Percentiles rank a stretch among this genome's conserved stretches.
Evolutionary conservation across 768 basidiomycete genomes (phyloP).

Genomic region (Candolleomyces aberdarensis): DNA sequence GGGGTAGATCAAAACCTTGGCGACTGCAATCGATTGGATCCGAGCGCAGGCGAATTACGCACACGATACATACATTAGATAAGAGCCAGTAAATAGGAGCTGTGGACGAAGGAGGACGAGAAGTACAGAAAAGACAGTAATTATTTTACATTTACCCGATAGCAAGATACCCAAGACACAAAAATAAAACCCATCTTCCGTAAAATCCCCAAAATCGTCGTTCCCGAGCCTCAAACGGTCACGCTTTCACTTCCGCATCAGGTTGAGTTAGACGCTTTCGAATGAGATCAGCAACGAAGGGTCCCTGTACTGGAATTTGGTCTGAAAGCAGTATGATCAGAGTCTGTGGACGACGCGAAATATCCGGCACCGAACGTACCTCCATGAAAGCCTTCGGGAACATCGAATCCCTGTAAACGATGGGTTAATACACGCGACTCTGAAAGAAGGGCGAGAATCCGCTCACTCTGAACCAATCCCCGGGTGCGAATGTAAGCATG

Average conservation of each 20-base stretch:
- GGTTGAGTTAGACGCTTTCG: constrained; percentile 2
- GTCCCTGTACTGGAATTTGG: constrained; percentile 4
- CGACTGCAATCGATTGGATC: too few species aligned
- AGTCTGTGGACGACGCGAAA: not conserved
- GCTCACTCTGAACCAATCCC: constrained; percentile 10
- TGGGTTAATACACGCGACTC: not conserved
- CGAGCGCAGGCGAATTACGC: too few species aligned
- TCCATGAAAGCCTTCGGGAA: not conserved
- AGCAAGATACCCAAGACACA: too few species aligned
- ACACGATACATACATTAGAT: too few species aligned
- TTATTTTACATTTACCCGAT: too few species aligned
- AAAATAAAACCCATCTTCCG: too few species aligned
- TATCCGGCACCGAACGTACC: not conserved
- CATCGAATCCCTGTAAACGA: not conserved
- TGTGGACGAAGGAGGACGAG: too few species aligned
- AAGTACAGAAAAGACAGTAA: too few species aligned
- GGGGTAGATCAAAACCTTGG: not conserved
- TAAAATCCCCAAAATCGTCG: too few species aligned
- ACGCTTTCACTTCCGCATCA: not conserved
- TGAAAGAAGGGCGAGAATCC: too few species aligned
- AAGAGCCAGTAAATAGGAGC: too few species aligned
- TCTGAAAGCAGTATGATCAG: not conserved
- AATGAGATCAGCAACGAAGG: constrained; percentile 2
- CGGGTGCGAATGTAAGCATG: constrained; percentile 34
- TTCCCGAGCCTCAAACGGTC: too few species aligned